Percentiles rank a stretch among this genome's conserved stretches.
These are phyloP conservation scores for Coniosporium uncinatum DNA, from an alignment of 2,329 filamentous ascomycete genomes.

Conservation along the genomic window DNA sequence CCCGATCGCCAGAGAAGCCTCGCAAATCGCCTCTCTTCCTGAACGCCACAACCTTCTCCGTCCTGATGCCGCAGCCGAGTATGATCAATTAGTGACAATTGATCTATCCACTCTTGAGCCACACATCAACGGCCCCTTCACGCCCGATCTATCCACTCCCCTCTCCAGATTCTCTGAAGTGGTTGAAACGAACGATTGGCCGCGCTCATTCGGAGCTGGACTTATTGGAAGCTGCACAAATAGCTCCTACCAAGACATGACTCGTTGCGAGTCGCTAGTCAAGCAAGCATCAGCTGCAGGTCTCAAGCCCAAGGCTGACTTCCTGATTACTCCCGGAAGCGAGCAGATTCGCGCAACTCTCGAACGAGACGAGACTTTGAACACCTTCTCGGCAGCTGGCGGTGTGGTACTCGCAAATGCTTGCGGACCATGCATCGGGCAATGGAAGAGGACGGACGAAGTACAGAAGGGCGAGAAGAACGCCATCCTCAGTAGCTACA, in stretches of 20 bases:
- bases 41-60: conserved; percentile 60
- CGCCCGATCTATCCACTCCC: conserved; percentile 90
- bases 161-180: conserved; percentile 85
- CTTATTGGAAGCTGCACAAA: conserved; percentile 99
- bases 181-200: conserved; percentile 84
- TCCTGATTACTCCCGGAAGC: conserved; percentile 95
- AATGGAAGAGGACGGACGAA: conserved; percentile 91
- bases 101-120: conserved; percentile 88
- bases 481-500: conserved; percentile 95
- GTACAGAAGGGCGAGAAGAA: conserved; percentile 72
- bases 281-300: conserved; percentile 89
- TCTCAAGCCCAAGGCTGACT: conserved; percentile 81
- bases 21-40: conserved; percentile 52
- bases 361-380: conserved; percentile 80
- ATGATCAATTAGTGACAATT: conserved; percentile 89
- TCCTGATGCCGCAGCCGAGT: conserved; percentile 77
- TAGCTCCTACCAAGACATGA: conserved; percentile 99
- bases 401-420: conserved; percentile 92
- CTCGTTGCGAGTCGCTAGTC: conserved; percentile 85
- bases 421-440: conserved; percentile 87
- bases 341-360: conserved; percentile 96
- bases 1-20: conserved; percentile 58
- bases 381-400: conserved; percentile 81
- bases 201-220: conserved; percentile 83
- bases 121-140: conserved; percentile 96